Conservation (phyloP, 1,284 basidiomycete genomes). For the Cerrena zonata region DNA sequence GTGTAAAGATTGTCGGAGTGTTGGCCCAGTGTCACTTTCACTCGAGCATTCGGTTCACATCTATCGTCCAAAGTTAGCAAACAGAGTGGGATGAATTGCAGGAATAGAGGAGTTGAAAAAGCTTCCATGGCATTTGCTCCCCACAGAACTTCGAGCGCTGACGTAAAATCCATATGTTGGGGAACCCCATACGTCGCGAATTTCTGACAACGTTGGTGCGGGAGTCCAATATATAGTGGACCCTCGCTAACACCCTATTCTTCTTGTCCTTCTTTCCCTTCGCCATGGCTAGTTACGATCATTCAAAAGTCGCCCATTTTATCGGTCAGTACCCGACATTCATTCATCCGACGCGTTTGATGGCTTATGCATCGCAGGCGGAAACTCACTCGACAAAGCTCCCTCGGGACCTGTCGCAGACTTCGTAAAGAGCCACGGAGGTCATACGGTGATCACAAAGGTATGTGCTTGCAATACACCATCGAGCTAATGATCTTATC, state of each 20-base stretch:
- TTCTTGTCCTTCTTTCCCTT: constrained; percentile 3
- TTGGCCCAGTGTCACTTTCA: too few relatives aligned
- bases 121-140: too few relatives aligned
- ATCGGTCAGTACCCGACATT: constrained; percentile 53
- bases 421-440: constrained; percentile 88
- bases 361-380: constrained; percentile 53
- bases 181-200: constrained; percentile 8
- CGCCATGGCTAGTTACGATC: constrained; percentile 65
- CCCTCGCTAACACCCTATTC: neutral
- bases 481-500: neutral
- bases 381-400: constrained; percentile 85
- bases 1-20: too few relatives aligned
- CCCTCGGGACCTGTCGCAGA: constrained; percentile 77
- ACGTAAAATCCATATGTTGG: constrained; percentile 10
- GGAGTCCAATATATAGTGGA: neutral
- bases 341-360: constrained; percentile 8
- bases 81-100: too few relatives aligned
- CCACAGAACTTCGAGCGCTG: too few relatives aligned
- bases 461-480: constrained; percentile 36
- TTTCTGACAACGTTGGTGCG: constrained; percentile 1
- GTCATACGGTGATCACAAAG: constrained; percentile 98
- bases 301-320: constrained; percentile 78
- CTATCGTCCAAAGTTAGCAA: too few relatives aligned
- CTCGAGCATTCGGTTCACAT: too few relatives aligned
- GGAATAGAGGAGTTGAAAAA: too few relatives aligned